phyloP scores from a whole-genome alignment of 495 filamentous ascomycete genomes.

The Talaromyces liani region DNA sequence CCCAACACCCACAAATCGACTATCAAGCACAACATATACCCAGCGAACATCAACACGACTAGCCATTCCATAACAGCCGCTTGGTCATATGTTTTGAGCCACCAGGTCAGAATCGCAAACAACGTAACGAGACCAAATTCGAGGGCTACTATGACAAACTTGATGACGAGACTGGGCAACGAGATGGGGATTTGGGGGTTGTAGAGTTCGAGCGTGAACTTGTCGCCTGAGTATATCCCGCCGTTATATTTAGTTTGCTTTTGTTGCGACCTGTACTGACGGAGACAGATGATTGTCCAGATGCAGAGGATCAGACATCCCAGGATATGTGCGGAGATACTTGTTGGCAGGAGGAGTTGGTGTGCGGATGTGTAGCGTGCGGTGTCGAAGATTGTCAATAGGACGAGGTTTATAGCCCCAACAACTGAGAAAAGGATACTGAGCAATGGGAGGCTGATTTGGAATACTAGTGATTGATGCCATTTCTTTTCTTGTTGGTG shows the following conservation, averaged over 20 bases:
- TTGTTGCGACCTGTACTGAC: background rate
- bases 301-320: slow-evolving; percentile 3
- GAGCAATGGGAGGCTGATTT: background rate
- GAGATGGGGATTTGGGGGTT: background rate
- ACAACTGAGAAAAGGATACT: slow-evolving; percentile 5
- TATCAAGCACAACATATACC: slow-evolving; percentile 6
- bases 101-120: slow-evolving; percentile 7
- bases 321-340: slow-evolving; percentile 1
- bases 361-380: background rate
- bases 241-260: background rate
- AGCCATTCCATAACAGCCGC: slow-evolving; percentile 7
- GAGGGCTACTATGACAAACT: background rate
- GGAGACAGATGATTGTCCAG: background rate
- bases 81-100: background rate
- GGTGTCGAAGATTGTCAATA: slow-evolving; percentile 9
- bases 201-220: slow-evolving; percentile 1
- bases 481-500: background rate
- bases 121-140: background rate
- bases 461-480: background rate
- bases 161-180: background rate
- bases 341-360: background rate
- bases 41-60: slow-evolving; percentile 4
- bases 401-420: background rate
- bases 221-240: slow-evolving; percentile 1
- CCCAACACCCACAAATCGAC: slow-evolving; percentile 5